Conservation (phyloP, 2,329 filamentous ascomycete genomes). For the Sphaerulina vaccinii region DNA sequence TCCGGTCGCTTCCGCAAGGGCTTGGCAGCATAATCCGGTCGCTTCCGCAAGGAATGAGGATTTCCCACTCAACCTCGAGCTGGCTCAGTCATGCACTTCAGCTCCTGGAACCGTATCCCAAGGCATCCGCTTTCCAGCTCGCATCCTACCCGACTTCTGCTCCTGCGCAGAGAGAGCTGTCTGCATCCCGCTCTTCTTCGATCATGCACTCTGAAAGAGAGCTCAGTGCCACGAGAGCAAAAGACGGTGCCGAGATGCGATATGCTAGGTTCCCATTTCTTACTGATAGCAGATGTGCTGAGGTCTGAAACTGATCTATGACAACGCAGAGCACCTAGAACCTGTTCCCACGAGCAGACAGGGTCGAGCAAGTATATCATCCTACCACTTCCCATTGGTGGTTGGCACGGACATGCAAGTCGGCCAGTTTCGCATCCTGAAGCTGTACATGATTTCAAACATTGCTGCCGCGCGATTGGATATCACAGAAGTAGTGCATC, state of each 20-base stretch:
- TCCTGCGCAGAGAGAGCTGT: background rate
- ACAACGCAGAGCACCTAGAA: background rate
- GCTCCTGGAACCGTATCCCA: background rate
- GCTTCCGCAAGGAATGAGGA: no score
- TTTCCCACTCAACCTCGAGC: background rate
- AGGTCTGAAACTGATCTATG: background rate
- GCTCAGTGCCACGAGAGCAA: background rate
- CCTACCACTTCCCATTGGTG: slow-evolving; percentile 3
- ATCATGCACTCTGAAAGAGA: background rate
- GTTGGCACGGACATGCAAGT: background rate
- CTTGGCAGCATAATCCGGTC: no score
- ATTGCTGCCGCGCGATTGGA: background rate
- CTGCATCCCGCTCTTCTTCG: background rate
- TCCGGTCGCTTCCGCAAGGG: no score
- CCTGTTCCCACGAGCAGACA: background rate
- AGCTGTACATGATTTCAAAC: background rate
- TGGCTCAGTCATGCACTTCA: background rate
- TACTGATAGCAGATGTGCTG: background rate
- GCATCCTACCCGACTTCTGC: slow-evolving; percentile 1
- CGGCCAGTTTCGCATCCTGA: no score
- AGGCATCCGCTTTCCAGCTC: slow-evolving; percentile 10
- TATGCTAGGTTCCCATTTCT: background rate
- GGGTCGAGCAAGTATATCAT: background rate
- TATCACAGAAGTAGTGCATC: background rate
- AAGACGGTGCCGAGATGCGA: background rate